phyloP scores from a whole-genome alignment of 1,139 yeast genomes.

The Taphrina communis region DNA sequence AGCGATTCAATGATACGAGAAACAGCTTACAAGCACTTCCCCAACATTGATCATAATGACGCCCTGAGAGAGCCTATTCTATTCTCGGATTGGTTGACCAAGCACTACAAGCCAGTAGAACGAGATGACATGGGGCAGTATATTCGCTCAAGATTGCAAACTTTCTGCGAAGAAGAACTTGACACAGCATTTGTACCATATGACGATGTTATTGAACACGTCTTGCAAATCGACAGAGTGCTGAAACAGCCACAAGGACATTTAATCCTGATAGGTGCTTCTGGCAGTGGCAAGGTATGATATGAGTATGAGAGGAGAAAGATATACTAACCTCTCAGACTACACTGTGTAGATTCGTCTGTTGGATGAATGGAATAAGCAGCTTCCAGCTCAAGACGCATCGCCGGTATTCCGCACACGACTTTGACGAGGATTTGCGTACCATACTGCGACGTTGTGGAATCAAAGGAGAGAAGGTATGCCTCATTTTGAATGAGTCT shows the following conservation, averaged over 20 bases:
- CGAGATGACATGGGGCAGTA: constrained; percentile 60
- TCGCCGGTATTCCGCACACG: constrained; percentile 61
- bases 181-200: constrained; percentile 68
- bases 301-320: constrained; percentile 43
- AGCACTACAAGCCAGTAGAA: constrained; percentile 65
- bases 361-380: constrained; percentile 86
- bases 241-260: constrained; percentile 89
- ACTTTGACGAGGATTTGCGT: constrained; percentile 72
- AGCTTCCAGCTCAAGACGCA: constrained; percentile 66
- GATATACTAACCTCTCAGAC: constrained; percentile 51
- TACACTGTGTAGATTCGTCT: constrained; percentile 76
- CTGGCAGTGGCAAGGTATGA: constrained; percentile 71
- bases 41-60: constrained; percentile 54
- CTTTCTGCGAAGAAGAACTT: constrained; percentile 78
- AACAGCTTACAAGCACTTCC: constrained; percentile 57
- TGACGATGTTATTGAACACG: constrained; percentile 75
- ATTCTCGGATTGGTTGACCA: constrained; percentile 76
- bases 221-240: constrained; percentile 80
- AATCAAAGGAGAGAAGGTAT: constrained; percentile 65
- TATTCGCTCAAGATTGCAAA: constrained; percentile 67
- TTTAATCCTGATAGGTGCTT: constrained; percentile 82
- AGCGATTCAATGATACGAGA: constrained; percentile 57
- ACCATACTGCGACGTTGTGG: constrained; percentile 60
- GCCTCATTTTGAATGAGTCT: constrained; percentile 82
- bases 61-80: constrained; percentile 61